Evolutionary conservation across 345 rosid genomes (phyloP), one percentile per base, ranked within the genome.

Genomic region (Moricandia arvensis): DNA sequence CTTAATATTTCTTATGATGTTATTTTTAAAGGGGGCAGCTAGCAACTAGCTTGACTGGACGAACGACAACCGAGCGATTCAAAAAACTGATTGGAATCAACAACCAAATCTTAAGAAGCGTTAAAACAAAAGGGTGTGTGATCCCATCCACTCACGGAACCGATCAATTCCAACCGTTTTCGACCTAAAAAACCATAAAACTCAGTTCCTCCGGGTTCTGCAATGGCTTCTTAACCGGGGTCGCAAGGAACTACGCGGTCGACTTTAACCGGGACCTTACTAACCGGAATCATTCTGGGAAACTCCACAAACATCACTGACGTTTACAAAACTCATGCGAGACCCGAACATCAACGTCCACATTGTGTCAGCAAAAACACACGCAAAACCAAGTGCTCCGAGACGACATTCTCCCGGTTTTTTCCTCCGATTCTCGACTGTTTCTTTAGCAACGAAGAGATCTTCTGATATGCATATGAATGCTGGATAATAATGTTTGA

Each of bases 81-180:
- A n/a, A 87, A 87, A 80, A 87, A 85, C 37, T 82, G n/a, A 80
- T 27, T 87, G 91, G 91, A 84, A 87, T 68, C 83, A n/a, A n/a
- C n/a, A n/a, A n/a, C n/a, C 89, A 6, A 84, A 86, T 69, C 73
- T 87, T 37, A 87, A 75, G 80, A 87, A 86, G 67, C 83, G 80
- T 18, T 87, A 17, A 53, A 59, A 24, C 70, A 55, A 63, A 82
- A 79, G 82, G 83, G 83, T 5, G 51, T 80, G n/a, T 12, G 88
- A 84, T 68, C 87, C 88, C 7, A 70, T 72, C 31, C n/a, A 82
- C 82, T 51, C 88, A 79, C 68, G 77, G n/a, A 75, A 84, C 82
- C 82, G 66, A 15, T 43, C 21, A 9, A 43, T 24, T n/a, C 31
- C 61, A 54, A 62, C 80, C 49, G 38, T 18, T 51, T 3, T 47